Evolutionary conservation across 805 yeast species (phyloP).

Genomic region (Candida xiaguanensis): DNA sequence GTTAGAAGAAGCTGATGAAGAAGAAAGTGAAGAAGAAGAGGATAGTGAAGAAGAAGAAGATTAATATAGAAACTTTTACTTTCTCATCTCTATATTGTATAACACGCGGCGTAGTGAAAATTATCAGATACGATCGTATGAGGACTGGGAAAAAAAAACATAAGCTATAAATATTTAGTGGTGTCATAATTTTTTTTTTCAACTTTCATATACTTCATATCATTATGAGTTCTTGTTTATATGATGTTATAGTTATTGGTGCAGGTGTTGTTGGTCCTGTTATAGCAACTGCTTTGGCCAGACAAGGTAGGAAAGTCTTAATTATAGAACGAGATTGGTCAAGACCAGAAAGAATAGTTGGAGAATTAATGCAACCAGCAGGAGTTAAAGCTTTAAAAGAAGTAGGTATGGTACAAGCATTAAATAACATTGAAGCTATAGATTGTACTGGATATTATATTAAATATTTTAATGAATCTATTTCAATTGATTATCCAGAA

Average conservation of each 20-base stretch:
- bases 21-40: constrained; percentile 29
- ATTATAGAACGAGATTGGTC: constrained; percentile 85
- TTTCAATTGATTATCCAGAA: constrained; percentile 68
- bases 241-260: constrained; percentile 90
- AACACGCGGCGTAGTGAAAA: background rate
- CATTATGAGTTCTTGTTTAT: too few species aligned
- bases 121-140: background rate
- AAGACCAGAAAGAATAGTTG: constrained; percentile 94
- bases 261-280: constrained; percentile 99
- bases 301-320: constrained; percentile 82
- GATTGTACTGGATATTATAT: constrained; percentile 80
- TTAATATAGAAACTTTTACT: background rate
- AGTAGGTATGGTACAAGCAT: constrained; percentile 75
- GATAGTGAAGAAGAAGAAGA: constrained; percentile 28
- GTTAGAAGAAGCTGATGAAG: constrained; percentile 78
- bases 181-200: constrained; percentile 3
- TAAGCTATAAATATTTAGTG: constrained; percentile 2
- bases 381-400: constrained; percentile 84
- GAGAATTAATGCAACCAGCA: constrained; percentile 95
- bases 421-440: constrained; percentile 74
- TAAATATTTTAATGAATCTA: constrained; percentile 54
- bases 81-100: background rate
- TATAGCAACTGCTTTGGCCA: constrained; percentile 82
- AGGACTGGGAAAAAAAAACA: background rate
- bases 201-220: too few species aligned